These are phyloP conservation scores for Halenospora varia DNA, from an alignment of 495 filamentous ascomycete genomes.

Conservation along the genomic window DNA sequence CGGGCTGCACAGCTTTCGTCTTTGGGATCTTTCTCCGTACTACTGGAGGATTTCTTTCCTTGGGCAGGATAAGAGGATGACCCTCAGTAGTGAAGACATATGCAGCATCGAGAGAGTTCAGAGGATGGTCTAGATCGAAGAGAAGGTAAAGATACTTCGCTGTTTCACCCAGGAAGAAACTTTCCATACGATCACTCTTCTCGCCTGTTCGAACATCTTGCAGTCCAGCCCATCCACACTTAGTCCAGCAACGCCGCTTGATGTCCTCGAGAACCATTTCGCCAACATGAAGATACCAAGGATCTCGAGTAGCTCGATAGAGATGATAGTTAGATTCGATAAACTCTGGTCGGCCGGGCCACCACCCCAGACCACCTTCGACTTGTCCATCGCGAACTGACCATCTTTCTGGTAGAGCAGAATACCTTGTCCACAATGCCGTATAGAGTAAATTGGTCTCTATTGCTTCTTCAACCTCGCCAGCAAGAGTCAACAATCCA, in stretches of 20 bases:
- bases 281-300: conserved; percentile 92
- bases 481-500: conserved; percentile 80
- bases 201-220: conserved; percentile 88
- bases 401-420: conserved; percentile 91
- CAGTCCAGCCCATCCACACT: conserved; percentile 93
- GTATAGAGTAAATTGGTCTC: conserved; percentile 85
- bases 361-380: conserved; percentile 87
- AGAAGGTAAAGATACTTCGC: conserved; percentile 91
- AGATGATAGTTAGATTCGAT: conserved; percentile 93
- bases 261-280: conserved; percentile 94
- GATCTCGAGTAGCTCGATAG: conserved; percentile 88
- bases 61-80: conserved; percentile 85
- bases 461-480: conserved; percentile 85
- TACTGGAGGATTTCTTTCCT: conserved; percentile 25
- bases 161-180: conserved; percentile 96
- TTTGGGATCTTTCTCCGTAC: neutral
- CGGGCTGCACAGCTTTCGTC: conserved; percentile 6
- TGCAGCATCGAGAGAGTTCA: conserved; percentile 80
- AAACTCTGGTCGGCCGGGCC: conserved; percentile 92
- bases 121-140: conserved; percentile 78
- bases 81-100: conserved; percentile 96
- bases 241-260: conserved; percentile 84
- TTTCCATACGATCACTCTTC: conserved; percentile 95
- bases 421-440: conserved; percentile 90
- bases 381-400: conserved; percentile 80